These are phyloP conservation scores for Mercurialis annua DNA, from an alignment of 345 rosid species.

Conservation along the genomic window DNA sequence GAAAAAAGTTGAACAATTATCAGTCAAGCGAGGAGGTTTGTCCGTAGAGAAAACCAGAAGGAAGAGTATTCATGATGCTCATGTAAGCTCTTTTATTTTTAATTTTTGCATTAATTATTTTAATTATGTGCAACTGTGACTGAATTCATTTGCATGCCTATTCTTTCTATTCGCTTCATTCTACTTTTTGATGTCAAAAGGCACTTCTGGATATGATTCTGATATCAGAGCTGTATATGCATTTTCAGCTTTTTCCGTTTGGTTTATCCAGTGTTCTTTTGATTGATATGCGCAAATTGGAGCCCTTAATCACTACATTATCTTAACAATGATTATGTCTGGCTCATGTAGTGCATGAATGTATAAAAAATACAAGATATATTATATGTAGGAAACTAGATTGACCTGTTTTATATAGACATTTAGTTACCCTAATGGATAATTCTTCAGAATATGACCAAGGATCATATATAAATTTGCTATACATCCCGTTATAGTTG, in stretches of 20 bases:
- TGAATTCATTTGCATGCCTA: neutral
- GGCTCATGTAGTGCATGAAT: neutral
- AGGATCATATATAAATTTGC: neutral
- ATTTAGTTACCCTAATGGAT: neutral
- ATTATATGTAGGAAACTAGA: neutral
- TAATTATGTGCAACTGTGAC: neutral
- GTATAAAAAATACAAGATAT: neutral
- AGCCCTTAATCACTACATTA: neutral
- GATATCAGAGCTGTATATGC: neutral
- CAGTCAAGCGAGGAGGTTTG: slow-evolving; percentile 14
- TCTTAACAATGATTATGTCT: neutral
- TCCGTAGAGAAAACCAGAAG: slow-evolving; percentile 20
- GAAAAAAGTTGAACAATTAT: slow-evolving; percentile 1
- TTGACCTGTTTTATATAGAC: neutral
- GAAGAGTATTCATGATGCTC: slow-evolving; percentile 34
- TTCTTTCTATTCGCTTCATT: neutral
- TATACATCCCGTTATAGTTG: neutral
- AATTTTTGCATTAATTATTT: slow-evolving; percentile 6
- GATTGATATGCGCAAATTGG: neutral
- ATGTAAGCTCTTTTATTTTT: slow-evolving; percentile 30
- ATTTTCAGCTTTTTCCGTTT: neutral
- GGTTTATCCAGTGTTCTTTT: neutral
- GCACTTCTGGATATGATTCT: neutral
- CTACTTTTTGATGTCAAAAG: neutral
- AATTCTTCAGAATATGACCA: neutral